Percentiles rank a stretch among this genome's conserved stretches.
These are phyloP conservation scores for Globisporangium rhizosaccharum DNA, from an alignment of 352 stramenopile genomes.

Conservation along the genomic window DNA sequence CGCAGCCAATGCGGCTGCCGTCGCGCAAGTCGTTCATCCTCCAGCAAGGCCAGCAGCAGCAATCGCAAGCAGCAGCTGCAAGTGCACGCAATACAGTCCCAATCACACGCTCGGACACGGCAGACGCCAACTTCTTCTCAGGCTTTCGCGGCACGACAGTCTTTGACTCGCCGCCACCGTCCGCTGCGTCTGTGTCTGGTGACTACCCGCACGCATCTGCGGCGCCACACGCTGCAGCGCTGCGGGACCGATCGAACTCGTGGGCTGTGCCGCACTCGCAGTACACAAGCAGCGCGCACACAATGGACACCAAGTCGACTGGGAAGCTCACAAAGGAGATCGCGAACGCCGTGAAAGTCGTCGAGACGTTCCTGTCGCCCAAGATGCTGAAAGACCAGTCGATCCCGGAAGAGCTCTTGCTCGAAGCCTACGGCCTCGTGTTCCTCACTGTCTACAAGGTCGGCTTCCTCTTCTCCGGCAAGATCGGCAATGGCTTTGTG, in stretches of 20 bases:
- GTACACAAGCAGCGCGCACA: constrained; percentile 20
- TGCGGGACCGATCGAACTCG: constrained; percentile 58
- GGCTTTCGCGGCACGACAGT: constrained; percentile 13
- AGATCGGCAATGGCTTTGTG: constrained; percentile 72
- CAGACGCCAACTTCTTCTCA: constrained; percentile 27
- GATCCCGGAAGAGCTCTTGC: constrained; percentile 67
- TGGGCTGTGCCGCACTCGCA: constrained; percentile 35
- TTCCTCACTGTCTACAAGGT: constrained; percentile 83
- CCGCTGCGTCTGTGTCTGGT: constrained; percentile 5
- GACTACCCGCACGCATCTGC: constrained; percentile 8
- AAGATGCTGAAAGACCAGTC: constrained; percentile 78
- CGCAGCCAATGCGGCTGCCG: constrained; percentile 23
- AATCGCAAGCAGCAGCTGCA: constrained; percentile 10
- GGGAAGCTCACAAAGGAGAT: constrained; percentile 65
- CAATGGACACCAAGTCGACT: constrained; percentile 50
- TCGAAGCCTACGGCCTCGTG: constrained; percentile 68
- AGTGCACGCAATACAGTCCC: background rate
- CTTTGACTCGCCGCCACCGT: constrained; percentile 12
- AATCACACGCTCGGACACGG: constrained; percentile 36
- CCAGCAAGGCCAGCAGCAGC: constrained; percentile 25
- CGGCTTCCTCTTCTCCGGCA: constrained; percentile 74
- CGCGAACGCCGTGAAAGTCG: constrained; percentile 49
- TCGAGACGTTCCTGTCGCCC: constrained; percentile 66
- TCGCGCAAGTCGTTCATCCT: constrained; percentile 51
- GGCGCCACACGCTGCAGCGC: constrained; percentile 19